Conservation (phyloP, 306 rosid species). For the Pueraria montana region DNA sequence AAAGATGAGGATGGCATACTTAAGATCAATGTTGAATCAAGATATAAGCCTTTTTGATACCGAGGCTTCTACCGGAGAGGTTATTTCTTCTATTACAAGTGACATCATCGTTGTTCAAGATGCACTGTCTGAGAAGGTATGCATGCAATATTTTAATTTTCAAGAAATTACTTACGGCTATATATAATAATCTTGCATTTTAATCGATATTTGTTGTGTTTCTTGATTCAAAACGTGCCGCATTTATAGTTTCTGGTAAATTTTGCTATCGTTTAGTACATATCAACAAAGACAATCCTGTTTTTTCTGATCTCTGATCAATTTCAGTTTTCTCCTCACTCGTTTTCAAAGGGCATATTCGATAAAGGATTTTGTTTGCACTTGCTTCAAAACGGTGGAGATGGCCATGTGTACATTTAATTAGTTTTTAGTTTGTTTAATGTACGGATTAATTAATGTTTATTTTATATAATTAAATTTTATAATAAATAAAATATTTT, state of each 20-base stretch:
- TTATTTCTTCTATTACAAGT: constrained; percentile 85
- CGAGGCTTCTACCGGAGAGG: constrained; percentile 85
- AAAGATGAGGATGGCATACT: constrained; percentile 92
- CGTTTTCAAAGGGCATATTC: not conserved
- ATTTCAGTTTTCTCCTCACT: not conserved
- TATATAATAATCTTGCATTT: not conserved
- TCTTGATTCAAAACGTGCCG: not conserved
- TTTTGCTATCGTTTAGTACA: not conserved
- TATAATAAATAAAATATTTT: no score
- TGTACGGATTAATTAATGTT: no score
- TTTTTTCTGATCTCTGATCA: not conserved
- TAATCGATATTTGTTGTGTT: not conserved
- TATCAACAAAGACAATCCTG: not conserved
- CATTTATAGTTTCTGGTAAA: not conserved
- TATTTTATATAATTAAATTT: no score
- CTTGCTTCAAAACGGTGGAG: not conserved
- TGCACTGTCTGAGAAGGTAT: constrained; percentile 90
- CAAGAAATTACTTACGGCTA: not conserved
- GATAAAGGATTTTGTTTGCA: no score
- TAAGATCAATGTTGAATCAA: constrained; percentile 83
- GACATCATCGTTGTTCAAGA: constrained; percentile 90
- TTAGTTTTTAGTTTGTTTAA: no score
- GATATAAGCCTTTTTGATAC: constrained; percentile 89
- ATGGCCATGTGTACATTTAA: not conserved
- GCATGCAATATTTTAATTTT: not conserved